Evolutionary conservation across 441 rosid species (phyloP).

Genomic region (Mallotus japonicus): DNA sequence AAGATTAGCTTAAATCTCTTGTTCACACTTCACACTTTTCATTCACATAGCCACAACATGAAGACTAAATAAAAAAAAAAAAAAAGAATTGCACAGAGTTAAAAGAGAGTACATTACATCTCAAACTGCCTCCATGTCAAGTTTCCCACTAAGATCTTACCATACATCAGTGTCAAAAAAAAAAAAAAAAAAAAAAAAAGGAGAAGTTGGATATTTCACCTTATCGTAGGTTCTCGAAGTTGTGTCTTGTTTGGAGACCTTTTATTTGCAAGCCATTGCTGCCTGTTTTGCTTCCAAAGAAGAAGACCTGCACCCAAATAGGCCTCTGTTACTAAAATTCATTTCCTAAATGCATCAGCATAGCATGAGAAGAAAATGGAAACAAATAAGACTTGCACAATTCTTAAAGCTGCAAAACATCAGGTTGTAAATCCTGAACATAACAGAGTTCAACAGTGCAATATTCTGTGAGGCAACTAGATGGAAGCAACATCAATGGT

Average conservation of each 20-base stretch:
- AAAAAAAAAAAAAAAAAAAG: neutral
- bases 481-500: neutral
- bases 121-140: neutral
- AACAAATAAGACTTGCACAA: neutral
- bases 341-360: slow-evolving; percentile 12
- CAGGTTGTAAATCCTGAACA: neutral
- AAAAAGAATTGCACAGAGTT: neutral
- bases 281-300: slow-evolving; percentile 79
- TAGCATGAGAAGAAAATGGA: neutral
- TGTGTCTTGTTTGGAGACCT: slow-evolving; percentile 33
- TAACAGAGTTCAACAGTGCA: neutral
- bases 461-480: neutral
- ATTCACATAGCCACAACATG: neutral
- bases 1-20: no score
- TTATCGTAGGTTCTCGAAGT: slow-evolving; percentile 59
- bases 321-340: slow-evolving; percentile 8
- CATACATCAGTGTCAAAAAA: neutral
- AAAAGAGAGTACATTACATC: neutral
- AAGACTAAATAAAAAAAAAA: neutral
- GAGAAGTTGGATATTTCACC: slow-evolving; percentile 36
- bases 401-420: slow-evolving; percentile 5
- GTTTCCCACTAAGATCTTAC: neutral
- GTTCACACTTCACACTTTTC: neutral
- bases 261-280: slow-evolving; percentile 67
- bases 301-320: slow-evolving; percentile 43